Percentiles rank a stretch among this genome's conserved stretches.
Evolutionary conservation across 257 asterid species (phyloP).

Genomic region (Solanum etuberosum): DNA sequence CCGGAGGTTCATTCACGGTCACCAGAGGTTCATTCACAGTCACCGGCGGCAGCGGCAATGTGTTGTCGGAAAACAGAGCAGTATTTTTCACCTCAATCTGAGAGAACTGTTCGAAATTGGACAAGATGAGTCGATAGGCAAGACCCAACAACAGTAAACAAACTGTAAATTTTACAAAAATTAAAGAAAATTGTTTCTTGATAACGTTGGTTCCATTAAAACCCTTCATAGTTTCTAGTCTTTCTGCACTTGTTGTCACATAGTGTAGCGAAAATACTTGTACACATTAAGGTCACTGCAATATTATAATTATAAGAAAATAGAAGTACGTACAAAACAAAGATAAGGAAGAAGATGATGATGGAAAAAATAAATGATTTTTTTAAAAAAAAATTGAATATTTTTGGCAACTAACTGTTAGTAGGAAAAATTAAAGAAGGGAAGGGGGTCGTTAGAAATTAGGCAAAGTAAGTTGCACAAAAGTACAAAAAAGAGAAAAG

Average conservation of each 20-base stretch:
- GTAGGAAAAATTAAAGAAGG: not conserved
- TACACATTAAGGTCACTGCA: not conserved
- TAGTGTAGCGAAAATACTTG: not conserved
- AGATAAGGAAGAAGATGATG: not conserved
- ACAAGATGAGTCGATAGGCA: slow-evolving; percentile 41
- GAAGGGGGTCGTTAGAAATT: not conserved
- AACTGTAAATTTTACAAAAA: slow-evolving; percentile 32
- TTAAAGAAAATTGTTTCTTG: slow-evolving; percentile 20
- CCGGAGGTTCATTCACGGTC: not conserved
- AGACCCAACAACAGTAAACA: slow-evolving; percentile 47
- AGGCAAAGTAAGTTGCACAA: not conserved
- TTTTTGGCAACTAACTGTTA: not conserved
- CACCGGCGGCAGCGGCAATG: slow-evolving; percentile 8
- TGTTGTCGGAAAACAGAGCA: not conserved
- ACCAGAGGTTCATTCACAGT: slow-evolving; percentile 3
- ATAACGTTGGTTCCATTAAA: slow-evolving; percentile 2
- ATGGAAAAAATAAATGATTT: not conserved
- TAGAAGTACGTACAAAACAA: not conserved
- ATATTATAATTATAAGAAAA: not conserved
- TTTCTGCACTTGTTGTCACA: not conserved
- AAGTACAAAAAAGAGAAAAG: not conserved
- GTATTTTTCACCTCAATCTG: slow-evolving; percentile 13
- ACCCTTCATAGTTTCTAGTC: slow-evolving; percentile 31
- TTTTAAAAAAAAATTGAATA: not conserved
- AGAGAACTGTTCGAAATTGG: slow-evolving; percentile 34